Evolutionary conservation across 768 basidiomycete species (phyloP).

Genomic region (Suillus subaureus): DNA sequence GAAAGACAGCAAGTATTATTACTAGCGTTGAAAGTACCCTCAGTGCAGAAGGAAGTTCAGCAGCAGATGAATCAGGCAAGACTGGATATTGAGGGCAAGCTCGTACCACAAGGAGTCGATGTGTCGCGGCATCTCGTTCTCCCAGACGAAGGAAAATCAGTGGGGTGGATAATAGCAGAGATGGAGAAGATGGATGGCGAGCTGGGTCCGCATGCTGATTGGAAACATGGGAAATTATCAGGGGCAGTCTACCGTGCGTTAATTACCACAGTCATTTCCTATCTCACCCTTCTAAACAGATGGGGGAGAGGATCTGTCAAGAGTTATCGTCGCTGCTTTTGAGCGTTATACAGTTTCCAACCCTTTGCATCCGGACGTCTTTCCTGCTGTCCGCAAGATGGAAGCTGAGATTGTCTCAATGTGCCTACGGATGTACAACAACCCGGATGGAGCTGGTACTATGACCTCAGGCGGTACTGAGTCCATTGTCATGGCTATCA

Average conservation of each 20-base stretch:
- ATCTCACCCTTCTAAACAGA: constrained; percentile 43
- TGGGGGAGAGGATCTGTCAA: constrained; percentile 80
- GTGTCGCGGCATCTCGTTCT: constrained; percentile 69
- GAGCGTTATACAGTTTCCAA: constrained; percentile 84
- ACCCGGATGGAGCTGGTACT: constrained; percentile 82
- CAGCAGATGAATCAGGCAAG: constrained; percentile 65
- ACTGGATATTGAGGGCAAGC: constrained; percentile 63
- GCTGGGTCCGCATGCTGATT: constrained; percentile 48
- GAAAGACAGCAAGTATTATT: constrained; percentile 50
- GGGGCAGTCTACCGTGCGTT: constrained; percentile 85
- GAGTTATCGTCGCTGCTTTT: constrained; percentile 80
- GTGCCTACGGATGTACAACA: constrained; percentile 84
- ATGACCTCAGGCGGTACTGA: constrained; percentile 98
- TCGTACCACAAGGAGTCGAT: constrained; percentile 64
- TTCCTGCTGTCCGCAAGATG: constrained; percentile 94
- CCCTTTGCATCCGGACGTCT: constrained; percentile 91
- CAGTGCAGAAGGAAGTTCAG: constrained; percentile 59
- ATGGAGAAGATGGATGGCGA: constrained; percentile 81
- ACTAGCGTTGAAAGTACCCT: constrained; percentile 63
- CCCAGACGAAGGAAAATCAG: constrained; percentile 61
- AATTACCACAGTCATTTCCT: constrained; percentile 1
- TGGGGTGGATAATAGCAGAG: constrained; percentile 76
- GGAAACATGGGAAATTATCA: constrained; percentile 74
- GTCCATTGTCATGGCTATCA: constrained; percentile 93
- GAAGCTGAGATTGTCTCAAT: constrained; percentile 93